phyloP scores from a whole-genome alignment of 352 stramenopile genomes.

The Phytopythium boreale region DNA sequence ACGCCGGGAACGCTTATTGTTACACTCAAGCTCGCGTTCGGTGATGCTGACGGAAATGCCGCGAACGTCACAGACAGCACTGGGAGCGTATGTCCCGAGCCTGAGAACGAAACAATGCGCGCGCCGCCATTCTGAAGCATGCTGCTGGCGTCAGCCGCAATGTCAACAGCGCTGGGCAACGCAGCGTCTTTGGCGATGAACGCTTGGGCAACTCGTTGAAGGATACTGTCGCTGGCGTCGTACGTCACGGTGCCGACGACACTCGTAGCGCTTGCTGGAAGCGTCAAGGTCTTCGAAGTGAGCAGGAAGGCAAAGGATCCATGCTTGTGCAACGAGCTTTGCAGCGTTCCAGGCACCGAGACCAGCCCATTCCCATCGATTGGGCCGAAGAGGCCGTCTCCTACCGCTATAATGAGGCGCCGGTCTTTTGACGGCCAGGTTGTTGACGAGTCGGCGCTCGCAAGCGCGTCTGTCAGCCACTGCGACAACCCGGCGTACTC shows the following conservation, averaged over 20 bases:
- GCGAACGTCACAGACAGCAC: slow-evolving; percentile 23
- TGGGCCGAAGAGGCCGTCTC: slow-evolving; percentile 9
- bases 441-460: neutral
- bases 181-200: slow-evolving; percentile 24
- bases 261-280: slow-evolving; percentile 8
- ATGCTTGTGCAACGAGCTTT: slow-evolving; percentile 16
- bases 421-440: slow-evolving; percentile 27
- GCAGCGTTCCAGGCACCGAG: slow-evolving; percentile 8
- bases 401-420: slow-evolving; percentile 14
- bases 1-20: slow-evolving; percentile 26
- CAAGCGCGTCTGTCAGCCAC: neutral
- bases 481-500: slow-evolving; percentile 8
- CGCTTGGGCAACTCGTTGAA: slow-evolving; percentile 22
- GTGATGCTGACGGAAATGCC: slow-evolving; percentile 17
- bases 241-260: slow-evolving; percentile 22
- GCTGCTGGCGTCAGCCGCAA: slow-evolving; percentile 18
- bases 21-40: neutral
- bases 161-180: slow-evolving; percentile 17
- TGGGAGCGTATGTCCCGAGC: slow-evolving; percentile 21
- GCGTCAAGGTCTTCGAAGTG: slow-evolving; percentile 10
- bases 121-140: slow-evolving; percentile 19
- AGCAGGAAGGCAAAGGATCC: slow-evolving; percentile 31
- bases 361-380: neutral
- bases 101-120: slow-evolving; percentile 19
- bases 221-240: slow-evolving; percentile 12